phyloP scores from a whole-genome alignment of 306 rosid species.

The Erythrophleum fordii region DNA sequence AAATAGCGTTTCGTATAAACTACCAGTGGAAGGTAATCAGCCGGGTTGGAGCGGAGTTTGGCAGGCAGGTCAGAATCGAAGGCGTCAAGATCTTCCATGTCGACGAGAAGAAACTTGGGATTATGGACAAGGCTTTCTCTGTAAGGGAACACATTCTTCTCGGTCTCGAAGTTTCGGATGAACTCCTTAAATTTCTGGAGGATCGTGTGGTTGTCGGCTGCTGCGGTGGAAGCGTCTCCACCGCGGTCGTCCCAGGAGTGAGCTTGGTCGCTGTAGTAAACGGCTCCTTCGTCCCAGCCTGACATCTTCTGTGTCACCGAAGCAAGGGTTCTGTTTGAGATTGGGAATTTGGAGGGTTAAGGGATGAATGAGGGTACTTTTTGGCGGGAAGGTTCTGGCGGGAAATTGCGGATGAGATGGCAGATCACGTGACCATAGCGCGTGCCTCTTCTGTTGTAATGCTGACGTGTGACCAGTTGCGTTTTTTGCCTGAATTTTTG shows the following conservation, averaged over 20 bases:
- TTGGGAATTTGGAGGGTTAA: conserved; percentile 28
- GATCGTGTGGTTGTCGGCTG: conserved; percentile 69
- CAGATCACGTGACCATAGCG: conserved; percentile 15
- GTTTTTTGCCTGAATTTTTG: background rate
- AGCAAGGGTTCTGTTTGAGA: conserved; percentile 18
- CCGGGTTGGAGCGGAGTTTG: conserved; percentile 81
- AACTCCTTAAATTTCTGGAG: conserved; percentile 91
- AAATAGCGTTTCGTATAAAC: background rate
- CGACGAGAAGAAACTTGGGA: conserved; percentile 65
- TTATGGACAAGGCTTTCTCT: conserved; percentile 80
- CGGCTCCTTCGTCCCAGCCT: conserved; percentile 98
- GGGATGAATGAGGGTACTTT: background rate
- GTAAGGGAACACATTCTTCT: conserved; percentile 75
- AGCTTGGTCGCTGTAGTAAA: conserved; percentile 95
- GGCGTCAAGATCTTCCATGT: conserved; percentile 76
- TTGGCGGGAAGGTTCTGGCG: conserved; percentile 63
- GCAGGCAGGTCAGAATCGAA: conserved; percentile 81
- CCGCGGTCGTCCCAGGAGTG: conserved; percentile 72
- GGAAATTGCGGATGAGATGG: conserved; percentile 39
- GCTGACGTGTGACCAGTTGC: background rate
- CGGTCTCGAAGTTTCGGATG: conserved; percentile 82
- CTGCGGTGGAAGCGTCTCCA: conserved; percentile 45
- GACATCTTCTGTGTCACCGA: conserved; percentile 58
- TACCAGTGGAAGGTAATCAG: conserved; percentile 85
- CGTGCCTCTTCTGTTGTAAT: background rate